Percentiles rank a stretch among this genome's conserved stretches.
phyloP scores from a whole-genome alignment of 108 stramenopile species.

The Cyclotella cryptica region DNA sequence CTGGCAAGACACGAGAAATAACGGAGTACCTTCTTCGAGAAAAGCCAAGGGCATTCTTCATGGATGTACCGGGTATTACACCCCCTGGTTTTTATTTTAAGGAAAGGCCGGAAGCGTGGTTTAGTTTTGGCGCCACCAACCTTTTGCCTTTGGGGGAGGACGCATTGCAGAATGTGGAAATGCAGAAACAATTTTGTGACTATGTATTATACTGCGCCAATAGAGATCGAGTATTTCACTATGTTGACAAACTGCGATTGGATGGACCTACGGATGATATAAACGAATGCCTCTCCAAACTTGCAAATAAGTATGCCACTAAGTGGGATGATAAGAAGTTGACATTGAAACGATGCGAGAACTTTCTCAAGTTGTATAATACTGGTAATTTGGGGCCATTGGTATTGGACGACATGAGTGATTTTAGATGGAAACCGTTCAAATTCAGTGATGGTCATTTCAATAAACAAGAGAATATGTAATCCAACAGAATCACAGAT shows the following conservation, averaged over 20 bases:
- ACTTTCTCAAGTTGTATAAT: constrained; percentile 24
- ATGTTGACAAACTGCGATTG: constrained; percentile 21
- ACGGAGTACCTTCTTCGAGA: constrained; percentile 20
- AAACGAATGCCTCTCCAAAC: not conserved
- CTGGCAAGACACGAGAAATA: constrained; percentile 30
- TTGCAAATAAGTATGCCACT: constrained; percentile 3
- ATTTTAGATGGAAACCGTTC: constrained; percentile 6
- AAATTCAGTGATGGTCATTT: constrained; percentile 6
- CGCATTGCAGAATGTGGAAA: not conserved
- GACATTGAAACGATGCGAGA: constrained; percentile 8
- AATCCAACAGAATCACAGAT: too few relatives aligned
- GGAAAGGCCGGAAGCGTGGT: constrained; percentile 20
- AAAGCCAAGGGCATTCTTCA: constrained; percentile 23
- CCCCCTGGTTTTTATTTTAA: constrained; percentile 10
- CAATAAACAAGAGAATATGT: not conserved
- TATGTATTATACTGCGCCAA: constrained; percentile 17
- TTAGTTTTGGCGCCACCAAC: constrained; percentile 17
- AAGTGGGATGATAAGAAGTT: not conserved
- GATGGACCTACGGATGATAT: constrained; percentile 30
- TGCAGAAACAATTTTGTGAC: constrained; percentile 13
- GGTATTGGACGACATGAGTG: constrained; percentile 24
- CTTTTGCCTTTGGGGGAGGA: not conserved
- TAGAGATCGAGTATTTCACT: constrained; percentile 18
- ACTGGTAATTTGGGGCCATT: constrained; percentile 23
- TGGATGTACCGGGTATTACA: constrained; percentile 37